These are phyloP conservation scores for Wilcoxina mikolae DNA, from an alignment of 495 filamentous ascomycete genomes.

Conservation along the genomic window DNA sequence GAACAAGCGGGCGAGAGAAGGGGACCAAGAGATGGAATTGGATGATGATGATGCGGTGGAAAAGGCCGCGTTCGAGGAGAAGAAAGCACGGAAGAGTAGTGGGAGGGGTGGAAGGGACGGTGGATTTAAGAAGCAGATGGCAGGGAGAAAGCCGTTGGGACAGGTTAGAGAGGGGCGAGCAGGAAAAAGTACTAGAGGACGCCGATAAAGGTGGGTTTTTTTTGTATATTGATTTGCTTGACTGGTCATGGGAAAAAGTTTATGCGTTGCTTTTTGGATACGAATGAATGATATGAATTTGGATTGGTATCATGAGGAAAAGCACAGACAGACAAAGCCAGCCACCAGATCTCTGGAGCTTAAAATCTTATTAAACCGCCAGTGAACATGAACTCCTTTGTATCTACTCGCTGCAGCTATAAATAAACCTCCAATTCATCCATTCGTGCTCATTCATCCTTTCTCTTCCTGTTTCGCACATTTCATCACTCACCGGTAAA, in stretches of 20 bases:
- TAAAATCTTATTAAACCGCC: too few species aligned
- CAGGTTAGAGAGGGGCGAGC: slow-evolving; percentile 2
- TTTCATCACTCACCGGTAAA: too few species aligned
- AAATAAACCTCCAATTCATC: too few species aligned
- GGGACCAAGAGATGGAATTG: slow-evolving; percentile 51
- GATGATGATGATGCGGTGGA: slow-evolving; percentile 55
- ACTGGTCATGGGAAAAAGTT: neutral
- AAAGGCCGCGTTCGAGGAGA: slow-evolving; percentile 36
- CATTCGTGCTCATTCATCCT: too few species aligned
- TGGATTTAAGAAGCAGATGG: slow-evolving; percentile 24
- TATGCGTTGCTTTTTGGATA: neutral
- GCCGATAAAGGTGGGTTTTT: neutral
- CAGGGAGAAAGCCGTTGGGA: slow-evolving; percentile 13
- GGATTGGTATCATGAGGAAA: too few species aligned
- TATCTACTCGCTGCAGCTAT: too few species aligned
- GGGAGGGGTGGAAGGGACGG: slow-evolving; percentile 10
- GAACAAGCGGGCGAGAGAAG: slow-evolving; percentile 46
- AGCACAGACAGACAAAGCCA: too few species aligned
- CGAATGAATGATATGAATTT: too few species aligned
- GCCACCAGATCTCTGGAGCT: too few species aligned
- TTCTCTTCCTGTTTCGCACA: too few species aligned
- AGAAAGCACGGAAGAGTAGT: slow-evolving; percentile 18
- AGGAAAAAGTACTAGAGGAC: neutral
- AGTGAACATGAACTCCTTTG: too few species aligned
- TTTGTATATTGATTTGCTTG: neutral